phyloP scores from a whole-genome alignment of 202 grass and related monocot genomes.

The Musa balbisiana region DNA sequence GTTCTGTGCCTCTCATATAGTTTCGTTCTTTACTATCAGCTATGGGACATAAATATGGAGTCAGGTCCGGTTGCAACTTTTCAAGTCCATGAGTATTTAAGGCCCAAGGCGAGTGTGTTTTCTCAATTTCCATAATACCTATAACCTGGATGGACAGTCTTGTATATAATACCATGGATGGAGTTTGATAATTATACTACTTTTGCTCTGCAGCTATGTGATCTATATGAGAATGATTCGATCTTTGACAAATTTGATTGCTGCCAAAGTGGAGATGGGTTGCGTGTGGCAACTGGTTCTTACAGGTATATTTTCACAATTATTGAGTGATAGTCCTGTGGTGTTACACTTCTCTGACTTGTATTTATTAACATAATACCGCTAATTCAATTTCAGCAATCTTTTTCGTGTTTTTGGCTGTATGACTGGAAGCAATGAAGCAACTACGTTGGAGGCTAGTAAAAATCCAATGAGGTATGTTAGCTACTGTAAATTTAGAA shows the following conservation, averaged over 20 bases:
- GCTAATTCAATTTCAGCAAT: conserved; percentile 49
- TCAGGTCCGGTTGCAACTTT: conserved; percentile 6
- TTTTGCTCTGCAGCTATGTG: conserved; percentile 65
- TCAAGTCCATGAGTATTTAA: conserved; percentile 6
- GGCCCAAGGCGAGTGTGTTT: neutral
- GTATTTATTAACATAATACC: neutral
- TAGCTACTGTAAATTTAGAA: neutral
- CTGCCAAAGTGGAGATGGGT: conserved; percentile 83
- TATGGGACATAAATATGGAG: conserved; percentile 13
- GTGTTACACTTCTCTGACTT: neutral
- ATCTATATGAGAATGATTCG: conserved; percentile 96
- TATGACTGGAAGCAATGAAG: conserved; percentile 48
- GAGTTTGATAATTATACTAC: neutral
- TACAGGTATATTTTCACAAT: conserved; percentile 54
- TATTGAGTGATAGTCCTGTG: neutral
- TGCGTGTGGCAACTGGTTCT: conserved; percentile 86
- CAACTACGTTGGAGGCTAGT: conserved; percentile 78
- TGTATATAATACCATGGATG: neutral
- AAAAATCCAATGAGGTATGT: conserved; percentile 78
- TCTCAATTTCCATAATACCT: neutral
- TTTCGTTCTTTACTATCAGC: neutral
- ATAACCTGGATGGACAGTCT: neutral
- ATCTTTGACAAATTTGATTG: conserved; percentile 99
- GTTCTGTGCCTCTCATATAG: neutral
- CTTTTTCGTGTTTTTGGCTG: conserved; percentile 80